Percentiles rank a stretch among this genome's conserved stretches.
These are phyloP conservation scores for Botryotinia convoluta DNA, from an alignment of 2,329 filamentous ascomycete genomes.

Conservation along the genomic window DNA sequence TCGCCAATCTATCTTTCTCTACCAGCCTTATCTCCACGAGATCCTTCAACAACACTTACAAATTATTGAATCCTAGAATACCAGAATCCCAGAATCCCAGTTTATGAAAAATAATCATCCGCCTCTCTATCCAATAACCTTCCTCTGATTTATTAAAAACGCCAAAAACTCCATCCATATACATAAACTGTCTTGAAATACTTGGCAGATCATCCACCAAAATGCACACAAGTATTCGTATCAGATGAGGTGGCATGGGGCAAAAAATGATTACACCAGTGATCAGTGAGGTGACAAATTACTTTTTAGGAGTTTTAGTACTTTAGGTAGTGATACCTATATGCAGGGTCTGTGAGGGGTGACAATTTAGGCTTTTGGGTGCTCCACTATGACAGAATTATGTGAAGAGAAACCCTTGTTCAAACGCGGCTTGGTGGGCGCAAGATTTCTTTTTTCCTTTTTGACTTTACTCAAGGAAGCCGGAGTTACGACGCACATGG, in stretches of 20 bases:
- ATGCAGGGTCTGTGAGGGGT: constrained; percentile 20
- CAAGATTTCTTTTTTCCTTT: background rate
- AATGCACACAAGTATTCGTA: constrained; percentile 26
- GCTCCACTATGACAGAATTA: constrained; percentile 18
- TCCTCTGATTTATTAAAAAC: background rate
- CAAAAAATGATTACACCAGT: background rate
- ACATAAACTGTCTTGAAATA: background rate
- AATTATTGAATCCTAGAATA: background rate
- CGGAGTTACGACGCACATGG: constrained; percentile 8
- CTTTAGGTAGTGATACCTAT: constrained; percentile 3
- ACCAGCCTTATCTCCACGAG: background rate
- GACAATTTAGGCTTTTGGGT: constrained; percentile 2
- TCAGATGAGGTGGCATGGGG: constrained; percentile 22
- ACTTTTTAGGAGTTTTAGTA: background rate
- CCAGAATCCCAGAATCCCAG: background rate
- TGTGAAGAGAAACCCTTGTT: background rate
- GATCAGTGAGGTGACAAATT: constrained; percentile 5
- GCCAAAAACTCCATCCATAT: background rate
- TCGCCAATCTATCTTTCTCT: background rate
- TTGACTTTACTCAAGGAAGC: constrained; percentile 1
- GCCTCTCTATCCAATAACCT: background rate
- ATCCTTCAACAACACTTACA: background rate
- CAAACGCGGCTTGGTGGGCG: constrained; percentile 16
- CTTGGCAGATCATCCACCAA: constrained; percentile 27
- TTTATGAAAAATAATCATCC: background rate